Evolutionary conservation across 306 rosid genomes (phyloP).

Genomic region (Oemleria cerasiformis): DNA sequence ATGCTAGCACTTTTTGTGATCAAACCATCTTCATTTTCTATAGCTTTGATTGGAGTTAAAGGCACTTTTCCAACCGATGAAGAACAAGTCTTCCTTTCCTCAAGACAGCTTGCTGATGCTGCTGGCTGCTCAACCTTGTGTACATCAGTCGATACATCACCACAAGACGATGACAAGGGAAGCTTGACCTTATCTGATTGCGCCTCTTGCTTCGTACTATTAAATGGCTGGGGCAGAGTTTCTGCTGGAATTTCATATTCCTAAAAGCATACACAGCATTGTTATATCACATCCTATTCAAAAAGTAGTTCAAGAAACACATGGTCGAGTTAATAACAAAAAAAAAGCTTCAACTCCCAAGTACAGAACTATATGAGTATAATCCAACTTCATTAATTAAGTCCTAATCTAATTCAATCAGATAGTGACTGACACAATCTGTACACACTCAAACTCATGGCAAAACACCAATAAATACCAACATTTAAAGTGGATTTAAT

Average conservation of each 20-base stretch:
- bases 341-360: neutral
- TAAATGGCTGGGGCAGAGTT: slow-evolving; percentile 67
- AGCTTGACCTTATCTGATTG: slow-evolving; percentile 9
- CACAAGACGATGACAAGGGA: slow-evolving; percentile 11
- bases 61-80: slow-evolving; percentile 4
- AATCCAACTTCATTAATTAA: too few species aligned
- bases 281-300: slow-evolving; percentile 18
- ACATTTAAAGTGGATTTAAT: neutral
- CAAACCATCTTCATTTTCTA: slow-evolving; percentile 25
- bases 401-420: too few species aligned
- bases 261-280: slow-evolving; percentile 35
- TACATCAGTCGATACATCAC: slow-evolving; percentile 11
- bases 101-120: slow-evolving; percentile 19
- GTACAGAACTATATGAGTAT: neutral
- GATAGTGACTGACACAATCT: too few species aligned
- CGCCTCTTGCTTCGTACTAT: slow-evolving; percentile 19
- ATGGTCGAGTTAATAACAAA: neutral
- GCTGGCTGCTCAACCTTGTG: slow-evolving; percentile 19
- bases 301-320: neutral
- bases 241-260: slow-evolving; percentile 68
- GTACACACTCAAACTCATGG: neutral
- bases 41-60: slow-evolving; percentile 46
- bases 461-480: neutral
- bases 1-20: slow-evolving; percentile 7
- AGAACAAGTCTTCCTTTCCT: slow-evolving; percentile 21